Conservation (phyloP, 768 basidiomycete genomes). For the Kwoniella dendrophila region DNA sequence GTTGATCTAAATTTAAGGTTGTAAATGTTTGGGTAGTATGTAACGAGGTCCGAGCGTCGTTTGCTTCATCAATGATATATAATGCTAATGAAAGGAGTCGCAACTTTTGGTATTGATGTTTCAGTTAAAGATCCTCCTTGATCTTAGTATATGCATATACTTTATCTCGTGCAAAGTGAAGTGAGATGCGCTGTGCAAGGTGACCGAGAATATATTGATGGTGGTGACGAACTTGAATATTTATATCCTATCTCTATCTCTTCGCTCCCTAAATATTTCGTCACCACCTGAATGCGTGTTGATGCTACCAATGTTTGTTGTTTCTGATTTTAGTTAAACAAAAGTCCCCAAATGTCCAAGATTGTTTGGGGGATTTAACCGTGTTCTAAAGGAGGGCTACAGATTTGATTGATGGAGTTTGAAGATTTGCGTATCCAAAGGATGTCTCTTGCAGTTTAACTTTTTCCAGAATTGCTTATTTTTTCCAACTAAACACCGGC, state of each 20-base stretch:
- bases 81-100: slow-evolving; percentile 16
- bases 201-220: background rate
- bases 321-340: background rate
- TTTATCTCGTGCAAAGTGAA: background rate
- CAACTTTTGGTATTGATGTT: background rate
- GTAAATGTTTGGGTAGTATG: background rate
- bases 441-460: background rate
- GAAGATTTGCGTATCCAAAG: slow-evolving; percentile 6
- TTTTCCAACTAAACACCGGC: background rate
- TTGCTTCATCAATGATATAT: background rate
- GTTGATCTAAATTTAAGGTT: background rate
- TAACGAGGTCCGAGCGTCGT: background rate
- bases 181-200: background rate
- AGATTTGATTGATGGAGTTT: slow-evolving; percentile 4
- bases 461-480: background rate
- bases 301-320: slow-evolving; percentile 1
- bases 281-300: background rate
- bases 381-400: too few species aligned
- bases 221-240: background rate
- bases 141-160: background rate
- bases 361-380: too few species aligned
- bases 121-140: background rate
- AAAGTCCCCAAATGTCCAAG: background rate
- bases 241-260: background rate
- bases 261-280: slow-evolving; percentile 1